Evolutionary conservation across 1,284 basidiomycete species (phyloP).

Genomic region (Microbotryum intermedium): DNA sequence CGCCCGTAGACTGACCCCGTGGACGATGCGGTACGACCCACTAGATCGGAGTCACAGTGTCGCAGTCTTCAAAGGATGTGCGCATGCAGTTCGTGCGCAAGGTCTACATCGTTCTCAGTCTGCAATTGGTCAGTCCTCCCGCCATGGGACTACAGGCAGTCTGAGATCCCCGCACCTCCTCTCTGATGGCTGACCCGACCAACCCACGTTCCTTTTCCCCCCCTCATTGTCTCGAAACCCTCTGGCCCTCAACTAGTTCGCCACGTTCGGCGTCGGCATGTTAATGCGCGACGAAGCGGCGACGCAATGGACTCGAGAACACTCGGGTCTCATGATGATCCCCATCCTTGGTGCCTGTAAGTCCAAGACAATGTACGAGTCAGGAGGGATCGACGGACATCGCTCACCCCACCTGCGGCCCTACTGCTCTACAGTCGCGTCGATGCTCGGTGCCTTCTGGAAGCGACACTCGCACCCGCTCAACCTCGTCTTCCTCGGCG

Average conservation of each 20-base stretch:
- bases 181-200: too few species aligned
- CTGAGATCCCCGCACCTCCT: too few species aligned
- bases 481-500: slow-evolving; percentile 66
- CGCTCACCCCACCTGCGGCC: not conserved
- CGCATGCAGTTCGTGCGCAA: slow-evolving; percentile 31
- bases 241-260: not conserved
- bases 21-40: not conserved
- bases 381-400: not conserved
- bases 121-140: slow-evolving; percentile 23
- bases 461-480: slow-evolving; percentile 75
- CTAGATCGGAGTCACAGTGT: slow-evolving; percentile 30
- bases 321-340: slow-evolving; percentile 18
- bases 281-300: slow-evolving; percentile 10
- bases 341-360: slow-evolving; percentile 5
- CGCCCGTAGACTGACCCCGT: not conserved
- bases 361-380: not conserved
- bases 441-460: slow-evolving; percentile 70
- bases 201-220: too few species aligned
- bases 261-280: slow-evolving; percentile 18
- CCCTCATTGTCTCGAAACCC: too few species aligned
- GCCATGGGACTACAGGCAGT: not conserved
- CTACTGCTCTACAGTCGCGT: slow-evolving; percentile 57
- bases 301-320: slow-evolving; percentile 16
- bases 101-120: slow-evolving; percentile 30
- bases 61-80: slow-evolving; percentile 20